Base-by-base conservation (phyloP, 495 filamentous ascomycete genomes). In the Pyrenopolyporus hunteri region DNA sequence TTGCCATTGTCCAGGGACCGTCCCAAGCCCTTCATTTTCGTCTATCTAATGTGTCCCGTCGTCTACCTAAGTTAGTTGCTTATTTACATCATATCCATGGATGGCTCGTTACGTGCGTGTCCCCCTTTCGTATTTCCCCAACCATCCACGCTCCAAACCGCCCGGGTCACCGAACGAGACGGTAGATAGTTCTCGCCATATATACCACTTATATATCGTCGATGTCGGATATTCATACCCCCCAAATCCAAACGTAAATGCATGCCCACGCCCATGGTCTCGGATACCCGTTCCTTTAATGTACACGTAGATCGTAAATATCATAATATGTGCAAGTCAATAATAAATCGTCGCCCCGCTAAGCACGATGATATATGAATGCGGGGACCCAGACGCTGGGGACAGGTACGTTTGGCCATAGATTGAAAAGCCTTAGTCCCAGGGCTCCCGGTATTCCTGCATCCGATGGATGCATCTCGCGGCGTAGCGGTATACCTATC, bases 281-380 rank as follows among this genome's bases (percentile, higher is more conserved):
- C 37, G 0, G 16, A 42, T 42, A 23, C 37, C 37, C 19, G 10
- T 13, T 31, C 26, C 45, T 33, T 29, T 32, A 49, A 55, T 62
- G 36, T 59, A 56, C 50, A 65, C 42, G 46, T 51, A 46, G 10
- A 40, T 57, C 55, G 26, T 58, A 47, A 52, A 58, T 48, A 48
- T 54, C 47, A 35, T 58, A 49, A 48, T 45, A 52, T 44, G 22
- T 59, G 53, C 40, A 55, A 29, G 35, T 17, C 28, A 55, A 45
- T 43, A 29, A 39, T 6, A 39, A 48, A 16, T 26, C 43, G 31
- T 33, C 13, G 13, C 6, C 7, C 26, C 29, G 14, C 42, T 11
- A 39, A 5, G 19, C 14, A 26, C 13, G 33, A 8, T 5, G n/a
- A 36, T 11, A 11, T 5, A 20, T 6, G 48, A 37, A 20, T 13